These are phyloP conservation scores for Diaporthe sp. DNA, from an alignment of 2,329 filamentous ascomycete genomes.

Conservation along the genomic window DNA sequence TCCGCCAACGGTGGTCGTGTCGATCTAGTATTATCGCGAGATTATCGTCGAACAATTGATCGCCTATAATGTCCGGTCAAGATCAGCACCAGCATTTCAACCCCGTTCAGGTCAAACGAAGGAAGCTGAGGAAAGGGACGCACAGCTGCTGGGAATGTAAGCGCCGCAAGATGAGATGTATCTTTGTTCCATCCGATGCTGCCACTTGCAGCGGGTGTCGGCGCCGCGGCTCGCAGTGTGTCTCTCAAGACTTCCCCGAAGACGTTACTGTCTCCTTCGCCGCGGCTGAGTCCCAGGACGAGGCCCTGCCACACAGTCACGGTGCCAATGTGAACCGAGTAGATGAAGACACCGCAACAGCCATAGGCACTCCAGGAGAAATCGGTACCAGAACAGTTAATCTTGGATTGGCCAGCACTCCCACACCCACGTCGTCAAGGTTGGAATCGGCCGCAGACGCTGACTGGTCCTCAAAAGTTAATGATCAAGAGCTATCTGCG, in stretches of 20 bases:
- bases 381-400: background rate
- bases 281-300: background rate
- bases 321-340: background rate
- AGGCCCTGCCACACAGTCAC: background rate
- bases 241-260: background rate
- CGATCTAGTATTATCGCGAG: background rate
- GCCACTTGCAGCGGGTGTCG: background rate
- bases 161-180: background rate
- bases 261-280: background rate
- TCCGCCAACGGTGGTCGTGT: background rate
- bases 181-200: background rate
- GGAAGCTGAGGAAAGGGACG: background rate
- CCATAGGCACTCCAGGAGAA: background rate
- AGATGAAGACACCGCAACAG: background rate
- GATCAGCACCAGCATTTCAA: background rate
- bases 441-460: background rate
- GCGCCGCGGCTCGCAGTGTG: background rate
- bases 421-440: background rate
- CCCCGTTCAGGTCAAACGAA: background rate
- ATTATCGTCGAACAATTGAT: background rate
- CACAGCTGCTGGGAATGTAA: conserved; percentile 2
- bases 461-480: background rate
- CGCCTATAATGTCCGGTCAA: background rate
- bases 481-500: background rate
- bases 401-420: background rate